Conservation (phyloP, 306 rosid species). For the Gynostemma pentaphyllum region DNA sequence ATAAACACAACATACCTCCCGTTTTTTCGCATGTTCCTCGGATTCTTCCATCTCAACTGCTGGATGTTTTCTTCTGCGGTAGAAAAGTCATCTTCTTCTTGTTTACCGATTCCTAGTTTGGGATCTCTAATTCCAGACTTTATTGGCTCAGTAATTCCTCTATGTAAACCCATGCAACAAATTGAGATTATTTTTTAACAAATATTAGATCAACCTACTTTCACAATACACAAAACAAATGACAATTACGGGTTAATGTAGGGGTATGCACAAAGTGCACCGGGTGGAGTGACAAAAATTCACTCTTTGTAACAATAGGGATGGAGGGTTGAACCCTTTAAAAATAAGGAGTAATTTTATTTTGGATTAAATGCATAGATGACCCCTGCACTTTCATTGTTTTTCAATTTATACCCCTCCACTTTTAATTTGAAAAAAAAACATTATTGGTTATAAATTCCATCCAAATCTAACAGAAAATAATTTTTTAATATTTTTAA, state of each 20-base stretch:
- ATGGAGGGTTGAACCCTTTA: too few species aligned
- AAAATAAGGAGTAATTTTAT: too few species aligned
- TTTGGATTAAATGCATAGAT: too few species aligned
- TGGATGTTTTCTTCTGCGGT: conserved; percentile 97
- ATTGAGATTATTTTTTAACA: neutral
- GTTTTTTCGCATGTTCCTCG: conserved; percentile 69
- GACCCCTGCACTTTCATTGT: too few species aligned
- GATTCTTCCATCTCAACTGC: conserved; percentile 84
- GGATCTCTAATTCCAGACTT: conserved; percentile 96
- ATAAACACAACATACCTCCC: conserved; percentile 68
- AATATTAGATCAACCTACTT: neutral
- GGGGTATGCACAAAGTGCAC: too few species aligned
- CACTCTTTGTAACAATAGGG: too few species aligned
- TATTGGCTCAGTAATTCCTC: conserved; percentile 85
- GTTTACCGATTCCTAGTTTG: conserved; percentile 82
- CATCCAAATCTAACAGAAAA: too few species aligned
- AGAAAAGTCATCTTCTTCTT: conserved; percentile 86
- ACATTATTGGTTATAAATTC: too few species aligned
- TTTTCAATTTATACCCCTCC: too few species aligned
- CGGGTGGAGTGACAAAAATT: too few species aligned
- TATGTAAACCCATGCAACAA: conserved; percentile 1
- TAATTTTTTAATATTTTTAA: too few species aligned
- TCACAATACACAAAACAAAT: neutral
- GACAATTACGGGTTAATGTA: neutral
- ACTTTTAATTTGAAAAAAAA: too few species aligned